These are phyloP conservation scores for Emergomyces pasteurianus DNA, from an alignment of 2,329 filamentous ascomycete species.

Conservation along the genomic window DNA sequence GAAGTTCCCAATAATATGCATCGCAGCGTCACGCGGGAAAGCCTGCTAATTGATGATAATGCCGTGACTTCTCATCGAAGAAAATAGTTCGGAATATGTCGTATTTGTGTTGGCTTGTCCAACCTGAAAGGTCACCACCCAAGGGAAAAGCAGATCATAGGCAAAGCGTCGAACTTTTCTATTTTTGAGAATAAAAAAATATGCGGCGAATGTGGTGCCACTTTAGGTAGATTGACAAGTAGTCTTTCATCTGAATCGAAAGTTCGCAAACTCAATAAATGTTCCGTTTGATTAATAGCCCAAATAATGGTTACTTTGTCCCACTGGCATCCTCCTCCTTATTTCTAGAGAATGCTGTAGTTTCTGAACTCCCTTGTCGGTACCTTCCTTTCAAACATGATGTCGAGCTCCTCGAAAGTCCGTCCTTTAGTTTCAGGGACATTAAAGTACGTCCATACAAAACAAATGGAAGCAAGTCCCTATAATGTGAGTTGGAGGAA, in stretches of 20 bases:
- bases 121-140: neutral
- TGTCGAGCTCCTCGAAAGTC: constrained; percentile 19
- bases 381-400: constrained; percentile 31
- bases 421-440: constrained; percentile 15
- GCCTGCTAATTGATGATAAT: neutral
- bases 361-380: constrained; percentile 28
- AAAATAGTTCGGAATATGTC: neutral
- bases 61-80: neutral
- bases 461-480: constrained; percentile 9
- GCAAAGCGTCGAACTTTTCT: neutral
- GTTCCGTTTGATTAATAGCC: neutral
- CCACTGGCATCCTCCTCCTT: neutral
- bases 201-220: no score
- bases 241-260: neutral
- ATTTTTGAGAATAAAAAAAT: neutral
- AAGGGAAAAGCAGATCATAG: neutral
- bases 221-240: neutral
- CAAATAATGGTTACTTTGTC: neutral
- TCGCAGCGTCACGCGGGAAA: neutral
- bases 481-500: neutral
- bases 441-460: constrained; percentile 14
- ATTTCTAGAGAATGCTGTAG: constrained; percentile 1
- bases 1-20: neutral
- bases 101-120: neutral
- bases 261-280: neutral